phyloP scores from a whole-genome alignment of 192 early-diverging fungal species.

The Entomortierella lignicola region DNA sequence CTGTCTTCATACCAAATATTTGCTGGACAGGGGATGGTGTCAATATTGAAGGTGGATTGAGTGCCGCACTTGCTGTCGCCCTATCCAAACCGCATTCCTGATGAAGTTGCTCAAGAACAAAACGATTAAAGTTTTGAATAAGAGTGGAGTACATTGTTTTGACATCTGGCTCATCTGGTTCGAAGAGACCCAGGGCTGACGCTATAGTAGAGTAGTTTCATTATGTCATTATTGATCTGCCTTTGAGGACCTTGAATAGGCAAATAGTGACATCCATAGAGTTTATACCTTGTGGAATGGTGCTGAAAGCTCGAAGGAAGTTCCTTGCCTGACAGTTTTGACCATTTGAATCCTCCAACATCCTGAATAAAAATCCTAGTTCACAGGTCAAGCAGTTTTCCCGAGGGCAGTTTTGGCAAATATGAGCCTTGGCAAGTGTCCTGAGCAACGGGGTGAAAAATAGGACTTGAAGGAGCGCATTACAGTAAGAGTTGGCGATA shows the following conservation, averaged over 20 bases:
- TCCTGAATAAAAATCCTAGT: conserved; percentile 91
- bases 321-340: conserved; percentile 96
- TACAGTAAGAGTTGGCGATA: conserved; percentile 90
- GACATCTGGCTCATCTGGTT: conserved; percentile 77
- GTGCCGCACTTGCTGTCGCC: conserved; percentile 37
- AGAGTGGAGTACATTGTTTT: conserved; percentile 73
- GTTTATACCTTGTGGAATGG: conserved; percentile 80
- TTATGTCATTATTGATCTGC: not conserved
- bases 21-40: conserved; percentile 69
- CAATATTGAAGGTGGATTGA: conserved; percentile 12
- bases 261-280: too few species aligned
- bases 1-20: conserved; percentile 75
- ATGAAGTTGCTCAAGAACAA: conserved; percentile 91
- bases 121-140: conserved; percentile 91
- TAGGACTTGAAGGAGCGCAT: conserved; percentile 89
- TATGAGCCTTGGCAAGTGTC: conserved; percentile 79
- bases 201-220: conserved; percentile 56
- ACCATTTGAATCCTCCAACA: conserved; percentile 91
- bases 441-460: conserved; percentile 77
- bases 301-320: conserved; percentile 86
- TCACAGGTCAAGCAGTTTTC: conserved; percentile 92
- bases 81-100: conserved; percentile 70
- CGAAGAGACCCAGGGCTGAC: conserved; percentile 86
- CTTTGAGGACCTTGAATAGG: too few species aligned
- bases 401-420: conserved; percentile 70